Percentiles rank a stretch among this genome's conserved stretches.
Conservation (phyloP, 768 basidiomycete genomes). For the Fomitopsis pulvina region DNA sequence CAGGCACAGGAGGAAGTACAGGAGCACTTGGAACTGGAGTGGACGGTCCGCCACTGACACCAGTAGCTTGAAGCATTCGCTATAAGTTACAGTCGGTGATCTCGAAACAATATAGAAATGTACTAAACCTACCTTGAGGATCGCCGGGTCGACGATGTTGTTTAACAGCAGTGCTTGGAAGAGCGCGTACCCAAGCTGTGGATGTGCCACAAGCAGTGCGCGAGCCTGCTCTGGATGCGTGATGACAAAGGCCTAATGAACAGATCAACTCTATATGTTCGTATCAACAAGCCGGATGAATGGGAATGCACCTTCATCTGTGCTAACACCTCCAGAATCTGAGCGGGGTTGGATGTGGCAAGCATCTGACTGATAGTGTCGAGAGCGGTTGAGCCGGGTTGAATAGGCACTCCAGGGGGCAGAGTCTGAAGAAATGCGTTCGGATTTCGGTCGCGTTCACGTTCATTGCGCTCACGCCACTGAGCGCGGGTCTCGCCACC, state of each 20-base stretch:
- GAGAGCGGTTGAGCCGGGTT: slow-evolving; percentile 62
- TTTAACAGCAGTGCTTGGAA: slow-evolving; percentile 92
- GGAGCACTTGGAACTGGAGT: slow-evolving; percentile 11
- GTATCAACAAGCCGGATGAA: slow-evolving; percentile 2
- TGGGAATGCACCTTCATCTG: slow-evolving; percentile 89
- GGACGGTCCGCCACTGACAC: slow-evolving; percentile 7
- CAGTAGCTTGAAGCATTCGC: slow-evolving; percentile 48
- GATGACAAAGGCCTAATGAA: slow-evolving; percentile 77
- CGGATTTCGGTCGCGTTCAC: slow-evolving; percentile 23
- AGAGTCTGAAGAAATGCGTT: slow-evolving; percentile 54
- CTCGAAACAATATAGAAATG: not conserved
- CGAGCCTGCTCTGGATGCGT: slow-evolving; percentile 89
- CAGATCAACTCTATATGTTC: not conserved
- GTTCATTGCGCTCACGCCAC: slow-evolving; percentile 44
- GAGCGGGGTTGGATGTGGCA: slow-evolving; percentile 74
- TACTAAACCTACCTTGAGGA: slow-evolving; percentile 53
- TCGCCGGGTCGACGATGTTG: slow-evolving; percentile 85
- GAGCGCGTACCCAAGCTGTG: slow-evolving; percentile 92
- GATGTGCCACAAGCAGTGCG: slow-evolving; percentile 70
- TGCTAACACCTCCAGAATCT: slow-evolving; percentile 90
- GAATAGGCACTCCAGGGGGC: slow-evolving; percentile 71
- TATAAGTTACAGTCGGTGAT: slow-evolving; percentile 5
- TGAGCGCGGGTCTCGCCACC: slow-evolving; percentile 52
- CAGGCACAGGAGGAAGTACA: slow-evolving; percentile 8
- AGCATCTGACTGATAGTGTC: slow-evolving; percentile 85